Evolutionary conservation across 2,329 filamentous ascomycete species (phyloP).

Genomic region (Curvularia verruculosa): DNA sequence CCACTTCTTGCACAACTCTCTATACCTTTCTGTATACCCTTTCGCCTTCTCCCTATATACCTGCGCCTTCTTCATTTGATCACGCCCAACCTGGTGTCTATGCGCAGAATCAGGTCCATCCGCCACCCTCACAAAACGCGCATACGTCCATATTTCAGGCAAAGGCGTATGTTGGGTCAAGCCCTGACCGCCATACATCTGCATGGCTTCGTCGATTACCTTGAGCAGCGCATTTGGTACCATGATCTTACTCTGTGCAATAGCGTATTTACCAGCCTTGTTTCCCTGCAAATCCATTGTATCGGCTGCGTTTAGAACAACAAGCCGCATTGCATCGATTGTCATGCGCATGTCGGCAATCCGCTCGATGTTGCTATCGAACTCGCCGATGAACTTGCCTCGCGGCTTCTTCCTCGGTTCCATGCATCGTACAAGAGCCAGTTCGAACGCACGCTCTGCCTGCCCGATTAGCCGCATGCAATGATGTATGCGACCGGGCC

Average conservation of each 20-base stretch:
- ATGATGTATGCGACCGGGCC: slow-evolving; percentile 52
- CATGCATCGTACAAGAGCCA: slow-evolving; percentile 49
- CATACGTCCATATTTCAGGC: slow-evolving; percentile 54
- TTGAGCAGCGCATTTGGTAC: slow-evolving; percentile 49
- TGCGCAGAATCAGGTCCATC: slow-evolving; percentile 53
- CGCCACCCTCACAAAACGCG: slow-evolving; percentile 51
- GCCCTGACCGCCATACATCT: slow-evolving; percentile 52
- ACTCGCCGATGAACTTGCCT: slow-evolving; percentile 51
- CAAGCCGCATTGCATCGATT: slow-evolving; percentile 49
- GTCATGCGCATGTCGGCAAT: slow-evolving; percentile 53
- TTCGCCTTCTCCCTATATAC: slow-evolving; percentile 44
- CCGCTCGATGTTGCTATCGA: slow-evolving; percentile 52
- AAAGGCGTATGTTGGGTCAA: slow-evolving; percentile 52
- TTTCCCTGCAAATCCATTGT: slow-evolving; percentile 52
- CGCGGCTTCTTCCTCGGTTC: slow-evolving; percentile 49
- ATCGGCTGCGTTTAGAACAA: slow-evolving; percentile 52
- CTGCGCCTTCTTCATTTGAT: slow-evolving; percentile 52
- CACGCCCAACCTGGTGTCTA: slow-evolving; percentile 51
- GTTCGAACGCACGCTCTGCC: slow-evolving; percentile 52
- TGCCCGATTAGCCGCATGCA: slow-evolving; percentile 54
- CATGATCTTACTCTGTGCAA: slow-evolving; percentile 53
- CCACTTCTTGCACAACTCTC: slow-evolving; percentile 46
- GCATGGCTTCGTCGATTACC: slow-evolving; percentile 54
- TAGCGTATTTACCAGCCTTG: slow-evolving; percentile 51
- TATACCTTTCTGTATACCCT: slow-evolving; percentile 44